Percentiles rank a stretch among this genome's conserved stretches.
Conservation (phyloP, 768 basidiomycete genomes). For the Cubamyces lactineus region DNA sequence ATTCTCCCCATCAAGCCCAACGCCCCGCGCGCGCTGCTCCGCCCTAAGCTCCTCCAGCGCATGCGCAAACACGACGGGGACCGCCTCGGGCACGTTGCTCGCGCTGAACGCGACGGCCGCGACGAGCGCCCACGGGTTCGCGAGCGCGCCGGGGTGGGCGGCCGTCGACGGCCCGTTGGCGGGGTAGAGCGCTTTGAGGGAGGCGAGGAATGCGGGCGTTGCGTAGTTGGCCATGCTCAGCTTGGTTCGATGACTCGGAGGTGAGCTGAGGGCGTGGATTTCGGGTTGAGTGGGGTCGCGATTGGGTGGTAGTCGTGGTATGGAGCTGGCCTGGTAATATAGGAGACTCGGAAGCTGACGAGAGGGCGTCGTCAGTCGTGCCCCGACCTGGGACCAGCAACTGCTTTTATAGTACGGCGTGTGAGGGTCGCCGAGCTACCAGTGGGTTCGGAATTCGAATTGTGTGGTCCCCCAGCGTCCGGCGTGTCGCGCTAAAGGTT, state of each 20-base stretch:
- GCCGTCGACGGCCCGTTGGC: slow-evolving; percentile 17
- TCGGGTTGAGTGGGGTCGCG: too few species aligned
- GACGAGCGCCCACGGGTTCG: slow-evolving; percentile 63
- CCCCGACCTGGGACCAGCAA: too few species aligned
- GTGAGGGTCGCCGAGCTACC: too few species aligned
- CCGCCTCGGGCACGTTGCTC: slow-evolving; percentile 60
- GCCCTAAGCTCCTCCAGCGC: slow-evolving; percentile 46
- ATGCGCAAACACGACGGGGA: slow-evolving; percentile 56
- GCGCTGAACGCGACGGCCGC: slow-evolving; percentile 60
- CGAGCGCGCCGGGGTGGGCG: slow-evolving; percentile 29
- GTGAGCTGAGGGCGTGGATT: too few species aligned
- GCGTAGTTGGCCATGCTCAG: slow-evolving; percentile 37
- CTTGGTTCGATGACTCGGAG: too few species aligned
- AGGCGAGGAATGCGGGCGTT: slow-evolving; percentile 46
- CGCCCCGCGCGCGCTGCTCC: slow-evolving; percentile 3
- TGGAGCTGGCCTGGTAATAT: too few species aligned
- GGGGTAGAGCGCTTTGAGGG: slow-evolving; percentile 52
- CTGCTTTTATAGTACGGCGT: too few species aligned
- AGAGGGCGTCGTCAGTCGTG: not conserved
- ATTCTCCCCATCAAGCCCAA: too few species aligned
- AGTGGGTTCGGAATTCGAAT: too few species aligned
- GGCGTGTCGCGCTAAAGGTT: too few species aligned
- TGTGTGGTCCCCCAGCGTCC: too few species aligned
- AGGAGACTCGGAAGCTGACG: not conserved
- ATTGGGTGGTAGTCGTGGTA: too few species aligned